These are phyloP conservation scores for Xanthoceras sorbifolium DNA, from an alignment of 345 rosid species.

Conservation along the genomic window DNA sequence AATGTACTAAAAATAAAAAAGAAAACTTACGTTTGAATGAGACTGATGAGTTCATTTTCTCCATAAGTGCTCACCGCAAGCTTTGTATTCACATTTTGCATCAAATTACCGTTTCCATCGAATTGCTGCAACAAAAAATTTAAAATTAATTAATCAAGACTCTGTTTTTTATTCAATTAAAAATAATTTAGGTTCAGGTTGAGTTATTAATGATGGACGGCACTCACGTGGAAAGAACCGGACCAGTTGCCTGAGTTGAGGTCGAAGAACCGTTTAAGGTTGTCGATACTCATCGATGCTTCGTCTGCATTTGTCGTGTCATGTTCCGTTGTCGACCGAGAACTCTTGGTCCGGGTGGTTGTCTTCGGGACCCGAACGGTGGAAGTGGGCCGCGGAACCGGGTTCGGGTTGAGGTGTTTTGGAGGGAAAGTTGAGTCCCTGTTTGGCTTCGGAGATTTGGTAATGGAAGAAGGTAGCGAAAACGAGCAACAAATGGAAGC, in stretches of 20 bases:
- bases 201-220: neutral
- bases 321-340: slow-evolving; percentile 33
- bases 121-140: slow-evolving; percentile 73
- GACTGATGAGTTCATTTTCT: slow-evolving; percentile 84
- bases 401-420: slow-evolving; percentile 13
- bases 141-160: neutral
- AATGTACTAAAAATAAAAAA: neutral
- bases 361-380: slow-evolving; percentile 30
- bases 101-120: slow-evolving; percentile 63
- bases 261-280: slow-evolving; percentile 63
- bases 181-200: neutral
- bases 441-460: slow-evolving; percentile 12
- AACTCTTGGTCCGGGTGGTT: slow-evolving; percentile 36
- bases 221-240: slow-evolving; percentile 73
- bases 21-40: slow-evolving; percentile 80
- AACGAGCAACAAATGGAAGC: slow-evolving; percentile 39
- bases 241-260: slow-evolving; percentile 81
- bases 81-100: slow-evolving; percentile 68
- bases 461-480: slow-evolving; percentile 30
- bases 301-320: slow-evolving; percentile 26
- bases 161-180: neutral
- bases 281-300: slow-evolving; percentile 67
- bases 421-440: slow-evolving; percentile 18
- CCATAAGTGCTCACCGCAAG: slow-evolving; percentile 83
- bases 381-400: slow-evolving; percentile 20